These are phyloP conservation scores for Roridomyces roridus DNA, from an alignment of 768 basidiomycete species.

Conservation along the genomic window DNA sequence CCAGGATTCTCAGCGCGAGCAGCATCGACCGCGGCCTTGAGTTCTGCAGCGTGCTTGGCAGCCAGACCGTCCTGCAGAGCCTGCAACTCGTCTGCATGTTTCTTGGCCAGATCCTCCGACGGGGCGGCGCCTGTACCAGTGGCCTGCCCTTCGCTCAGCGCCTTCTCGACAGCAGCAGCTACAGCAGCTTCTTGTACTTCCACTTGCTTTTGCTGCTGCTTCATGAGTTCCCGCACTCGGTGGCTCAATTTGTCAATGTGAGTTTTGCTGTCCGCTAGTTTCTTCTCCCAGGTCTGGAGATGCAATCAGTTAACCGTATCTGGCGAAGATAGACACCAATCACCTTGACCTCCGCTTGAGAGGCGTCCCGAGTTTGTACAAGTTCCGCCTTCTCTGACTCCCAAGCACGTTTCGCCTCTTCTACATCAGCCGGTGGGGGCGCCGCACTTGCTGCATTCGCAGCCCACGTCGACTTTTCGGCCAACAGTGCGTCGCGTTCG, in stretches of 20 bases:
- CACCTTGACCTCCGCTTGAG: slow-evolving; percentile 64
- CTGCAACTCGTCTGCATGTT: slow-evolving; percentile 66
- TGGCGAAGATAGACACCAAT: background rate
- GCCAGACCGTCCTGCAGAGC: slow-evolving; percentile 58
- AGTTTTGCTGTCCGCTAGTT: slow-evolving; percentile 47
- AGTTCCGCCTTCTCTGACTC: slow-evolving; percentile 68
- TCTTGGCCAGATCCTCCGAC: slow-evolving; percentile 51
- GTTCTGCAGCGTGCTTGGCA: slow-evolving; percentile 57
- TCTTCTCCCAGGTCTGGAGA: slow-evolving; percentile 48
- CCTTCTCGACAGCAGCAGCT: slow-evolving; percentile 63
- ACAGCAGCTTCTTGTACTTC: slow-evolving; percentile 57
- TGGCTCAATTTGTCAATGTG: slow-evolving; percentile 64
- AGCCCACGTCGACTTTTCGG: slow-evolving; percentile 59
- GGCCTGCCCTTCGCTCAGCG: slow-evolving; percentile 50
- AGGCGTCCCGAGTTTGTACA: slow-evolving; percentile 63
- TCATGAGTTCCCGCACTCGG: slow-evolving; percentile 58
- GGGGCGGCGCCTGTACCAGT: slow-evolving; percentile 18
- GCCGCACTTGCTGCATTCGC: slow-evolving; percentile 35
- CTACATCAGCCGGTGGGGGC: slow-evolving; percentile 30
- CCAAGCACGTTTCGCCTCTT: slow-evolving; percentile 47
- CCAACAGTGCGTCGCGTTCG: slow-evolving; percentile 67
- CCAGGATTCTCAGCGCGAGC: slow-evolving; percentile 41
- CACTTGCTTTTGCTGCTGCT: slow-evolving; percentile 46
- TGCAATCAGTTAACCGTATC: background rate
- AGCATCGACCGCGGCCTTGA: slow-evolving; percentile 59